phyloP scores from a whole-genome alignment of 2,329 filamentous ascomycete species.

The Aspergillus pseudonomiae region DNA sequence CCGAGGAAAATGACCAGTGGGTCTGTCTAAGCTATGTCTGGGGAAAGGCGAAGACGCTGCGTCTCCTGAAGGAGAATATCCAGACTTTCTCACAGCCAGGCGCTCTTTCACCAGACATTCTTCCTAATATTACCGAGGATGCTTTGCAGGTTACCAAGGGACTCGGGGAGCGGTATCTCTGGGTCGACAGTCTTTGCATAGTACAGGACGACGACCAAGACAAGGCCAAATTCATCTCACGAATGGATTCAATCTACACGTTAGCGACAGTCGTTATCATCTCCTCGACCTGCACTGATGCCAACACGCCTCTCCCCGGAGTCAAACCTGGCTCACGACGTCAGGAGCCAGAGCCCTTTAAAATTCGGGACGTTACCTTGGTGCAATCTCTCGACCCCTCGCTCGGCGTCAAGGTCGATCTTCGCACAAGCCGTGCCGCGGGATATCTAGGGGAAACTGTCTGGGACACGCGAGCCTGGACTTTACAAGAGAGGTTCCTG shows the following conservation, averaged over 20 bases:
- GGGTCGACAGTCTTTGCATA: slow-evolving; percentile 1
- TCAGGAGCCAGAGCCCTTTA: not conserved
- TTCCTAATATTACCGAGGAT: not conserved
- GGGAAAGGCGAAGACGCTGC: not conserved
- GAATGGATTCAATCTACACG: slow-evolving; percentile 2
- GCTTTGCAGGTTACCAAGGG: slow-evolving; percentile 1
- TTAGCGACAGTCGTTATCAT: not conserved
- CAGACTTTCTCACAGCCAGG: not conserved
- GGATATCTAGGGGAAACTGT: not conserved
- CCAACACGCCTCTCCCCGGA: not conserved
- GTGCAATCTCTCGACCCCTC: not conserved
- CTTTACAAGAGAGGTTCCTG: not conserved
- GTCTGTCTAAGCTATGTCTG: slow-evolving; percentile 3
- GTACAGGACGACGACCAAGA: not conserved
- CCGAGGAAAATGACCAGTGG: not conserved
- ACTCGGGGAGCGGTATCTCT: not conserved
- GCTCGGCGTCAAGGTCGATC: not conserved
- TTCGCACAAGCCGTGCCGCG: not conserved
- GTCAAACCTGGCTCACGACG: not conserved
- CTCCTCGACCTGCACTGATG: not conserved
- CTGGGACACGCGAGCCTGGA: slow-evolving; percentile 4
- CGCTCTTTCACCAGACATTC: not conserved
- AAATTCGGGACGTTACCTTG: not conserved
- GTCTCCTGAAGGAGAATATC: not conserved
- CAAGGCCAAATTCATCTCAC: not conserved